A percentile compares a stretch with the other conserved stretches of the same genome.
These are phyloP conservation scores for Aureobasidium sp. DNA, from an alignment of 2,329 filamentous ascomycete species.

Conservation along the genomic window DNA sequence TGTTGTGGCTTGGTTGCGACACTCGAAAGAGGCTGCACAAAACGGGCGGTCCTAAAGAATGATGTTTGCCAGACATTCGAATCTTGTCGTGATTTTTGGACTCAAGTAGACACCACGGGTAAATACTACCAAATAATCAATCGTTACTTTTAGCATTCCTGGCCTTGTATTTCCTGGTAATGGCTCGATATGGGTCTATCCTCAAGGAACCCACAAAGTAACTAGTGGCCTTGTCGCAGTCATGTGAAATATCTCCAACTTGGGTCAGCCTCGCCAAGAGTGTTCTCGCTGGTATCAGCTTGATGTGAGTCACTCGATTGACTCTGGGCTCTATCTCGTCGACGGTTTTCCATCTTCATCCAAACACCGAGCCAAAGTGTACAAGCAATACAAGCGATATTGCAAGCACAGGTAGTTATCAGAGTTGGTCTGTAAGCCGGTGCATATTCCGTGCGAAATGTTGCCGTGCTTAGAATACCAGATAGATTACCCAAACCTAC, in stretches of 20 bases:
- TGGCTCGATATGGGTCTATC: too few relatives aligned
- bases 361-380: slow-evolving; percentile 36
- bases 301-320: background rate
- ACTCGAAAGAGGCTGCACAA: slow-evolving; percentile 28
- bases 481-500: slow-evolving; percentile 45
- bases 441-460: slow-evolving; percentile 43
- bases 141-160: too few relatives aligned
- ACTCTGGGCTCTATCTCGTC: slow-evolving; percentile 34
- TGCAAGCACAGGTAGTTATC: slow-evolving; percentile 38
- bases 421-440: slow-evolving; percentile 45
- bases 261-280: background rate
- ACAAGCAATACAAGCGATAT: slow-evolving; percentile 37
- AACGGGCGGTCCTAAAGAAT: too few relatives aligned
- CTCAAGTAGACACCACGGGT: too few relatives aligned
- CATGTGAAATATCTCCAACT: background rate
- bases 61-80: too few relatives aligned
- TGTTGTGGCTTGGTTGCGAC: slow-evolving; percentile 45
- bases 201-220: too few relatives aligned
- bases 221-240: background rate
- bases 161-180: too few relatives aligned
- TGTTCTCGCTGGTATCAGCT: background rate
- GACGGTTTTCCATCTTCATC: slow-evolving; percentile 41
- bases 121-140: too few relatives aligned
- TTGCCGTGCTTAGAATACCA: slow-evolving; percentile 41
- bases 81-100: too few relatives aligned